These are phyloP conservation scores for Ogataea corticis DNA, from an alignment of 805 yeast species.

Conservation along the genomic window DNA sequence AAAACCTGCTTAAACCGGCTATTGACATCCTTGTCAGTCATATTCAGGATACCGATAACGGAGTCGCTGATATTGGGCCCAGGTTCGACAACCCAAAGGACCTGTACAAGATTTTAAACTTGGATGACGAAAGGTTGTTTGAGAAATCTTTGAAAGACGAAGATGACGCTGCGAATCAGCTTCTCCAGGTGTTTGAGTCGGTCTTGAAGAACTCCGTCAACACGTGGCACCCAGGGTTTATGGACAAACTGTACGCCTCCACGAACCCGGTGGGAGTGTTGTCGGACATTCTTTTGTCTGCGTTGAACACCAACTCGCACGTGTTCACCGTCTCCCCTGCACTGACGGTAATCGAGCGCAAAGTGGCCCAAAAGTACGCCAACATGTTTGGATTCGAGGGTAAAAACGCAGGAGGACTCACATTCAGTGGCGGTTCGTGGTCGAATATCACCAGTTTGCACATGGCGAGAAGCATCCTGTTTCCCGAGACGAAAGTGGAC, in stretches of 20 bases:
- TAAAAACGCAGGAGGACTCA: constrained; percentile 71
- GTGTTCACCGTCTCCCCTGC: constrained; percentile 86
- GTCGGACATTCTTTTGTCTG: constrained; percentile 65
- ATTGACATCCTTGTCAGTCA: constrained; percentile 53
- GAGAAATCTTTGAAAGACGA: constrained; percentile 20
- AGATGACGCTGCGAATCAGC: constrained; percentile 34
- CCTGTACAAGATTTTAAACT: constrained; percentile 38
- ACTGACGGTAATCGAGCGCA: constrained; percentile 70
- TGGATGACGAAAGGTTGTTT: constrained; percentile 35
- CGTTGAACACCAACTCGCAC: constrained; percentile 80
- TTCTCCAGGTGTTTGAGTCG: constrained; percentile 51
- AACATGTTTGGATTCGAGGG: constrained; percentile 57
- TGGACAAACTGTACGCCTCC: constrained; percentile 83
- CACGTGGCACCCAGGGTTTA: constrained; percentile 85
- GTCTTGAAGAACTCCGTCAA: constrained; percentile 69
- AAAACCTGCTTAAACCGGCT: constrained; percentile 50
- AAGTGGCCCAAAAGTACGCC: constrained; percentile 68
- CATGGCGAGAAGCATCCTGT: constrained; percentile 65
- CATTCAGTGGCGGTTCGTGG: constrained; percentile 88
- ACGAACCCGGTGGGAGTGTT: constrained; percentile 83
- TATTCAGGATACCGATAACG: constrained; percentile 46
- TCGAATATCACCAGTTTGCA: constrained; percentile 79
- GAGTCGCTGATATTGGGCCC: constrained; percentile 51
- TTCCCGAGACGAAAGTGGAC: constrained; percentile 64
- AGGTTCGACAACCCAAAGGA: constrained; percentile 49